Evolutionary conservation across 306 rosid genomes (phyloP).

Genomic region (Senna siamea): DNA sequence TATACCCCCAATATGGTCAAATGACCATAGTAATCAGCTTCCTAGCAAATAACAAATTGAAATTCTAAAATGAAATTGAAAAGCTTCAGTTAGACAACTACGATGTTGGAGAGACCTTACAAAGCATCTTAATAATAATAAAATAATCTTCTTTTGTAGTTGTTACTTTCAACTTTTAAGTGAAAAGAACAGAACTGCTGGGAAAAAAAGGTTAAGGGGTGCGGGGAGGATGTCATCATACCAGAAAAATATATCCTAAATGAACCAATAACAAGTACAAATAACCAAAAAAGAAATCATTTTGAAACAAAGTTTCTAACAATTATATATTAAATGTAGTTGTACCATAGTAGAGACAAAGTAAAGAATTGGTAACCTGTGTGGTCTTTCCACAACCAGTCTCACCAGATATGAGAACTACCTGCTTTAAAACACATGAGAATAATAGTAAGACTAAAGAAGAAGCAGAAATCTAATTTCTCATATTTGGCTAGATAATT

Average conservation of each 20-base stretch:
- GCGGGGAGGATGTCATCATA: not conserved
- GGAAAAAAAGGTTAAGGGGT: not conserved
- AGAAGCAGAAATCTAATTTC: slow-evolving; percentile 37
- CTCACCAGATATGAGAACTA: slow-evolving; percentile 87
- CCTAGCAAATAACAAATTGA: not conserved
- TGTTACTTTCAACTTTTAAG: not conserved
- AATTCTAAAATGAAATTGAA: not conserved
- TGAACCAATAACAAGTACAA: slow-evolving; percentile 20
- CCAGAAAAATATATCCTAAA: slow-evolving; percentile 21
- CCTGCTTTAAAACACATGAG: slow-evolving; percentile 62
- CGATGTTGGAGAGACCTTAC: not conserved
- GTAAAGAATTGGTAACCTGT: slow-evolving; percentile 74
- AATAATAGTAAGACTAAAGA: slow-evolving; percentile 39
- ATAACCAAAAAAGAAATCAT: slow-evolving; percentile 3
- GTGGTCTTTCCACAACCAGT: slow-evolving; percentile 99
- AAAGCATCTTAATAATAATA: not conserved
- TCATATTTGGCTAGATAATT: slow-evolving; percentile 13
- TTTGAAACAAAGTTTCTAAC: slow-evolving; percentile 33
- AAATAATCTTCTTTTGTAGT: not conserved
- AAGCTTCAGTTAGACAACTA: slow-evolving; percentile 1
- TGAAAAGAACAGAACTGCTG: slow-evolving; percentile 6
- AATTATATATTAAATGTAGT: slow-evolving; percentile 39
- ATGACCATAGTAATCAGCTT: not conserved
- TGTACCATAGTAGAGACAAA: slow-evolving; percentile 47
- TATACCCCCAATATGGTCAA: not conserved